phyloP scores from a whole-genome alignment of 2,329 filamentous ascomycete genomes.

The Graphilbum sp. region DNA sequence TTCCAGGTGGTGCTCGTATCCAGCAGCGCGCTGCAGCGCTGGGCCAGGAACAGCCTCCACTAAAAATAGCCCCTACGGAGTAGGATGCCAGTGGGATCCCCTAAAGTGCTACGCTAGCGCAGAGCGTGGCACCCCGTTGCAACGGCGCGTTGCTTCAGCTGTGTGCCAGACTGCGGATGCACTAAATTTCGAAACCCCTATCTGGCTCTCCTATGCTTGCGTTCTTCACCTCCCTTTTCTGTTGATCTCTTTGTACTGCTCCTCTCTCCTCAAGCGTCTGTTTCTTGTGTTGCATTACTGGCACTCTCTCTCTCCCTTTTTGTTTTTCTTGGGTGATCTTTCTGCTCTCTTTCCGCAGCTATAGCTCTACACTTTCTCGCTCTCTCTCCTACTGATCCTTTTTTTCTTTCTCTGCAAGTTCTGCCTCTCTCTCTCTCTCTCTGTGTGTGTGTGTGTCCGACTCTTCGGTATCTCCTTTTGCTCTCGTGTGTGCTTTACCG shows the following conservation, averaged over 20 bases:
- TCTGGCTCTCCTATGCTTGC: conserved; percentile 1
- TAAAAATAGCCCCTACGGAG: too few relatives aligned
- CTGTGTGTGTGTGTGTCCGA: neutral
- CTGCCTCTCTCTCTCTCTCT: conserved; percentile 5
- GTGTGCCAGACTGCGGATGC: conserved; percentile 2
- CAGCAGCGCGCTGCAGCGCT: too few relatives aligned
- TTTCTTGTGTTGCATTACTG: neutral
- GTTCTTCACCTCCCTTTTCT: neutral
- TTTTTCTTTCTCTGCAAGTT: neutral
- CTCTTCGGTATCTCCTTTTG: neutral
- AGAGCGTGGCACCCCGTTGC: too few relatives aligned
- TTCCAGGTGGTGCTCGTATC: too few relatives aligned
- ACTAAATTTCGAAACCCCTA: neutral
- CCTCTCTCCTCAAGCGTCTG: too few relatives aligned
- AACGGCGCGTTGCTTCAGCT: conserved; percentile 3
- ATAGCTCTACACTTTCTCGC: neutral
- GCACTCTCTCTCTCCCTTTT: neutral
- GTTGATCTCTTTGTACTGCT: neutral
- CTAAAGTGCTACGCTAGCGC: too few relatives aligned
- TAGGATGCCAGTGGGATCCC: too few relatives aligned
- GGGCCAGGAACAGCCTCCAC: too few relatives aligned
- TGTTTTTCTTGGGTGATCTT: too few relatives aligned
- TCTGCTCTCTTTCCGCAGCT: too few relatives aligned
- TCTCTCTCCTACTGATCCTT: neutral
- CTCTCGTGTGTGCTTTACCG: too few relatives aligned